These are phyloP conservation scores for Podospora anserina DNA, from an alignment of 495 filamentous ascomycete species.

Conservation along the genomic window DNA sequence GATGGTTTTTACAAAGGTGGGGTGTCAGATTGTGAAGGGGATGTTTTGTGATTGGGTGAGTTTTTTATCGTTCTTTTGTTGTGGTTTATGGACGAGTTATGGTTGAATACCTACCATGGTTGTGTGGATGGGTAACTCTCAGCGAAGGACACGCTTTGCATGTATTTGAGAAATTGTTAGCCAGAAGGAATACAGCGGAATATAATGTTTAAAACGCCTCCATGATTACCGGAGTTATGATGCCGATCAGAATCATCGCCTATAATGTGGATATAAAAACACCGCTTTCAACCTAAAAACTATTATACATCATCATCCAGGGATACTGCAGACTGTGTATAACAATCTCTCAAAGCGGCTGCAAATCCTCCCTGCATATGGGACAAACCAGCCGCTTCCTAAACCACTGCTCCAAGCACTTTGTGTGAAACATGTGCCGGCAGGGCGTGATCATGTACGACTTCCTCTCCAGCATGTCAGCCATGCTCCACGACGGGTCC, in stretches of 20 bases:
- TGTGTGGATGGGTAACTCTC: not conserved
- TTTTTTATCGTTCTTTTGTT: not conserved
- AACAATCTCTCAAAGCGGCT: conserved; percentile 58
- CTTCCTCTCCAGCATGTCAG: conserved; percentile 70
- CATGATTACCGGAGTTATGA: not conserved
- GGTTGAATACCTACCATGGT: not conserved
- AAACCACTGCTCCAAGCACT: conserved; percentile 96
- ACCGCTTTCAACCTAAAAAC: not conserved
- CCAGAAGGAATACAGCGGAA: not conserved
- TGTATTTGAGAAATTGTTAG: not conserved
- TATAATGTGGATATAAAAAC: not conserved
- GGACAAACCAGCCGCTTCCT: conserved; percentile 87
- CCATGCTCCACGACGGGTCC: conserved; percentile 53
- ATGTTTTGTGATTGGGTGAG: not conserved
- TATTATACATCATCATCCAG: not conserved
- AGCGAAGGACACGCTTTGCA: not conserved
- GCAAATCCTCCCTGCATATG: conserved; percentile 87
- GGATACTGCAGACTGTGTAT: not conserved
- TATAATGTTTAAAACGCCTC: not conserved
- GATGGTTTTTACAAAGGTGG: no score
- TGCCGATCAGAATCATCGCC: not conserved
- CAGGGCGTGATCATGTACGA: conserved; percentile 97
- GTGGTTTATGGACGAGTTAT: not conserved
- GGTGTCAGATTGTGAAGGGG: no score
- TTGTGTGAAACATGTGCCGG: conserved; percentile 90